Conservation (phyloP, 345 rosid species). For the Syzygium grande region DNA sequence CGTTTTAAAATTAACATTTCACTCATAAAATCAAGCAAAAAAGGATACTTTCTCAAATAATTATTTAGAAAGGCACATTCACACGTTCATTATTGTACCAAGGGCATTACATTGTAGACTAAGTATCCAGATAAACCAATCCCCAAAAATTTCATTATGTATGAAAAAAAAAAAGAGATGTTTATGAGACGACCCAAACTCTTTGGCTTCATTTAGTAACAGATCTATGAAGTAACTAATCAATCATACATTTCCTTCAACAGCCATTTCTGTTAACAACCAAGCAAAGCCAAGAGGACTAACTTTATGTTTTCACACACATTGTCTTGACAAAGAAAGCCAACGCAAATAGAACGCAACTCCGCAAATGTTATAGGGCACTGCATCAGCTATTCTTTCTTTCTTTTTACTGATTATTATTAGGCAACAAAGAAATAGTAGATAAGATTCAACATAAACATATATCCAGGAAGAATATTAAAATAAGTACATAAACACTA, state of each 20-base stretch:
- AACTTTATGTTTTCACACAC: background rate
- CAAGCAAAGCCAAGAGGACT: background rate
- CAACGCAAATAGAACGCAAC: background rate
- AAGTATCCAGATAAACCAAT: background rate
- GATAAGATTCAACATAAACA: background rate
- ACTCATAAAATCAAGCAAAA: background rate
- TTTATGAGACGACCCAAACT: background rate
- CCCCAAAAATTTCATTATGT: background rate
- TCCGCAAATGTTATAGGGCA: background rate
- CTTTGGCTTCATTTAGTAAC: background rate
- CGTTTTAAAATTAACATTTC: background rate
- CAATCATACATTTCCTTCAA: background rate
- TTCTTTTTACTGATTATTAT: background rate
- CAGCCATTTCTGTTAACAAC: background rate
- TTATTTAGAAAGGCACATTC: background rate
- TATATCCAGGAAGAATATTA: background rate
- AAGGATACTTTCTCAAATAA: background rate
- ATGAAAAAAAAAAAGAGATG: background rate
- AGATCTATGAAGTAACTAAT: background rate
- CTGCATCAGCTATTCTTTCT: background rate
- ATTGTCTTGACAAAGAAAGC: background rate
- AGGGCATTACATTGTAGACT: background rate
- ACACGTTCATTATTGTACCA: background rate
- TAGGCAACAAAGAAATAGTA: background rate
- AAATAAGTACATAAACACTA: background rate